These are phyloP conservation scores for Coelastrella sp. DNA, from an alignment of 139 green algal genomes.

Conservation along the genomic window DNA sequence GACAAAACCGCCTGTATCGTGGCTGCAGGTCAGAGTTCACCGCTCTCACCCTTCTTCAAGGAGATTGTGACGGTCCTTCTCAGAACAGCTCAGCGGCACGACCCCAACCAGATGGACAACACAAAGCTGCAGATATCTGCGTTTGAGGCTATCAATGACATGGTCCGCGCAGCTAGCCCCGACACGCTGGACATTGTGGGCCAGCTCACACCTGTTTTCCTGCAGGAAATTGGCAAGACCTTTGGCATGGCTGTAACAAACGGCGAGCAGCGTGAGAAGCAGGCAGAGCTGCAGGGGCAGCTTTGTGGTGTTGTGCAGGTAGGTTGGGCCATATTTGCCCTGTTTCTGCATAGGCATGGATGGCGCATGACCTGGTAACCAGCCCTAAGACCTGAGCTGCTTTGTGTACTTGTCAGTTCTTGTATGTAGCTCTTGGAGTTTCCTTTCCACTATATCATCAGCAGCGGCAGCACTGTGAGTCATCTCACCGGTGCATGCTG, in stretches of 20 bases:
- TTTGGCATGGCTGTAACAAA: conserved; percentile 64
- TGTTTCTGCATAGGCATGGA: too few relatives aligned
- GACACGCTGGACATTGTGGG: conserved; percentile 86
- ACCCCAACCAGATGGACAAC: conserved; percentile 26
- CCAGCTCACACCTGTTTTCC: conserved; percentile 86
- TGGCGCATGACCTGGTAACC: too few relatives aligned
- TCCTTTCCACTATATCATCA: too few relatives aligned
- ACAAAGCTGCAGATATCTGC: conserved; percentile 81
- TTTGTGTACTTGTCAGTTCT: too few relatives aligned
- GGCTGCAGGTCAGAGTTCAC: conserved; percentile 66
- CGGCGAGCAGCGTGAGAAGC: conserved; percentile 70
- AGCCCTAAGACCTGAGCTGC: too few relatives aligned
- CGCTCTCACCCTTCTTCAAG: conserved; percentile 92
- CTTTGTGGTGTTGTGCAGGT: conserved; percentile 95
- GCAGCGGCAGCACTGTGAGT: too few relatives aligned
- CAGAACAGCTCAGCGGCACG: conserved; percentile 53
- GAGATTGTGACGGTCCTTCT: conserved; percentile 88
- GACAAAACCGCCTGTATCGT: neutral
- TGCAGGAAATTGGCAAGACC: conserved; percentile 81
- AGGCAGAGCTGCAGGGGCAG: conserved; percentile 83
- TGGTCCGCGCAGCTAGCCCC: conserved; percentile 77
- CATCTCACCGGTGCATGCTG: too few relatives aligned
- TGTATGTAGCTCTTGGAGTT: too few relatives aligned
- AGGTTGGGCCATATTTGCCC: neutral
- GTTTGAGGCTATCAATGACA: conserved; percentile 98